These are phyloP conservation scores for Podila epigama DNA, from an alignment of 192 early-diverging fungal species.

Conservation along the genomic window DNA sequence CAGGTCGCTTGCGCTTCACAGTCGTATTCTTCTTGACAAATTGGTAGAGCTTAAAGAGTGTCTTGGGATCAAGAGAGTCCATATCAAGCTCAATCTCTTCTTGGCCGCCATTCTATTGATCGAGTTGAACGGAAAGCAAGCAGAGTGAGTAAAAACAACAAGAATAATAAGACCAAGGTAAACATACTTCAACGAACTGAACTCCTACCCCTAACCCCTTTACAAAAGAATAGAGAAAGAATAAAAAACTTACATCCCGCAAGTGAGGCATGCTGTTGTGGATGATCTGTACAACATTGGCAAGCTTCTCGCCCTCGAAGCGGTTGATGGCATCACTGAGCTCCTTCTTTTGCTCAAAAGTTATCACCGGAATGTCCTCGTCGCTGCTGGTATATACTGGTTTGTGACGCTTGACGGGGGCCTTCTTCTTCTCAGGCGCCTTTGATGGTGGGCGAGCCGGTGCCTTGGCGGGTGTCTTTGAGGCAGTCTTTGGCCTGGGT, in stretches of 20 bases:
- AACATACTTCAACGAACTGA: not conserved
- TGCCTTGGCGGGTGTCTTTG: conserved; percentile 21
- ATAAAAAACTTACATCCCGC: conserved; percentile 52
- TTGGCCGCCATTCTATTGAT: conserved; percentile 59
- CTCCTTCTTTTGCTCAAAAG: conserved; percentile 89
- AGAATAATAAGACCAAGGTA: not conserved
- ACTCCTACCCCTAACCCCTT: no score
- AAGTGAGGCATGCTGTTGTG: conserved; percentile 65
- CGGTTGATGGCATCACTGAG: conserved; percentile 74
- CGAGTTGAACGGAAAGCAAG: not conserved
- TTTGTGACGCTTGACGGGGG: conserved; percentile 12
- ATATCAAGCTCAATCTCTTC: conserved; percentile 98
- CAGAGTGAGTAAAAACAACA: conserved; percentile 1
- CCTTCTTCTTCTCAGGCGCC: conserved; percentile 18
- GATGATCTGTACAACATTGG: conserved; percentile 79
- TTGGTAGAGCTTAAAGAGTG: conserved; percentile 85
- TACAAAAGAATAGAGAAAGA: not conserved
- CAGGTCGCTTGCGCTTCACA: conserved; percentile 52
- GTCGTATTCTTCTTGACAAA: conserved; percentile 73
- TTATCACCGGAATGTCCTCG: conserved; percentile 63
- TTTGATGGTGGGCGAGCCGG: conserved; percentile 25
- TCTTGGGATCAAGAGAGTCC: conserved; percentile 83
- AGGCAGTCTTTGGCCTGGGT: conserved; percentile 17
- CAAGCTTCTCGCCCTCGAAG: conserved; percentile 68
- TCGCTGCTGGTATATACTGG: conserved; percentile 35